Percentiles rank a stretch among this genome's conserved stretches.
phyloP scores from a whole-genome alignment of 1,139 yeast species.

The Wickerhamiella infanticola region DNA sequence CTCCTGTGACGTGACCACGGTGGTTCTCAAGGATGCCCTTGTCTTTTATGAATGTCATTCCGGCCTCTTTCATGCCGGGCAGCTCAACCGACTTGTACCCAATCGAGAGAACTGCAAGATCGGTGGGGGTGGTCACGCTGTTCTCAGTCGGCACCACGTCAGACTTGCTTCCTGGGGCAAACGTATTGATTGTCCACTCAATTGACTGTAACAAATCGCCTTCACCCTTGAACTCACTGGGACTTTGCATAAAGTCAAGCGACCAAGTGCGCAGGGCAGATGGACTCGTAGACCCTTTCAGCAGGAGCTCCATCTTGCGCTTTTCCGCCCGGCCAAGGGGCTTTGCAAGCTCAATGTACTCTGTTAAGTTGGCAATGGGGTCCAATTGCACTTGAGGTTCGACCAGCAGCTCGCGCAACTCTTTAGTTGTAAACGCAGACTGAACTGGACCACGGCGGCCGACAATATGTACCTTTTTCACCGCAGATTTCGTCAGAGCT shows the following conservation, averaged over 20 bases:
- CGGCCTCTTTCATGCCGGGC: conserved; percentile 34
- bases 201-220: conserved; percentile 32
- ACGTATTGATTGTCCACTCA: conserved; percentile 33
- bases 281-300: conserved; percentile 27
- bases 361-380: conserved; percentile 30
- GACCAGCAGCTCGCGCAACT: conserved; percentile 67
- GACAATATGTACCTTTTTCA: conserved; percentile 51
- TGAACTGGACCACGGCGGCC: conserved; percentile 67
- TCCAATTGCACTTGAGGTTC: conserved; percentile 42
- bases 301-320: conserved; percentile 49
- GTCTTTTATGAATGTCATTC: conserved; percentile 38
- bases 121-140: conserved; percentile 30
- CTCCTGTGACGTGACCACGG: conserved; percentile 41
- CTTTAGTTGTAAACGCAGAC: conserved; percentile 87
- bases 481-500: conserved; percentile 34
- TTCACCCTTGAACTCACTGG: conserved; percentile 31
- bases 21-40: conserved; percentile 43
- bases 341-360: conserved; percentile 13
- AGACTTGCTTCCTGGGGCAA: conserved; percentile 23
- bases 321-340: conserved; percentile 49
- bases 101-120: conserved; percentile 65
- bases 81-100: conserved; percentile 69
- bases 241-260: conserved; percentile 54
- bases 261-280: conserved; percentile 37
- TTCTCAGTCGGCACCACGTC: conserved; percentile 29